A percentile compares a stretch with the other conserved stretches of the same genome.
Conservation (phyloP, 805 yeast species). For the Ogataea pignaliae region DNA sequence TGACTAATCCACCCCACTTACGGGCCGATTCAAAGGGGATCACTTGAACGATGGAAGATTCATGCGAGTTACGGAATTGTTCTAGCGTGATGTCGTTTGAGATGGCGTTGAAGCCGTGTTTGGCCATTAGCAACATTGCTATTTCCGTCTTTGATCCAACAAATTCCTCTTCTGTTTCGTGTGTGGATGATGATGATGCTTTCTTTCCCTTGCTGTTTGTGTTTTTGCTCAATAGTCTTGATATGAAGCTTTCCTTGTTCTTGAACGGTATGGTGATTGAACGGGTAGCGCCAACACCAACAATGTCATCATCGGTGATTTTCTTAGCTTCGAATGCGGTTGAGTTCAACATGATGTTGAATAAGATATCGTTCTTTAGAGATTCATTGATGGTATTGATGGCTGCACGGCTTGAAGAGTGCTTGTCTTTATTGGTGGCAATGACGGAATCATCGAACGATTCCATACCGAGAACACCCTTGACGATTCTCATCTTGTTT, state of each 20-base stretch:
- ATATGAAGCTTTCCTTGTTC: neutral
- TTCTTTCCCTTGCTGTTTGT: constrained; percentile 5
- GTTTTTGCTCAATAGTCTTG: neutral
- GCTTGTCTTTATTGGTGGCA: constrained; percentile 2
- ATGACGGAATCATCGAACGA: constrained; percentile 48
- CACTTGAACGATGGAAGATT: constrained; percentile 52
- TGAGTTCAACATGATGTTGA: constrained; percentile 73
- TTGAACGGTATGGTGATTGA: neutral
- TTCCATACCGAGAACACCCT: constrained; percentile 60
- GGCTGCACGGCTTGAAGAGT: neutral
- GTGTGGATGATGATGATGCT: constrained; percentile 74
- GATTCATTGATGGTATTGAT: constrained; percentile 8
- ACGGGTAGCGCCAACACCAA: constrained; percentile 3
- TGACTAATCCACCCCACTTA: constrained; percentile 87
- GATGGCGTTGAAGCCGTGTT: constrained; percentile 46
- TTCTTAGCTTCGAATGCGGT: constrained; percentile 78
- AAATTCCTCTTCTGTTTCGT: constrained; percentile 51
- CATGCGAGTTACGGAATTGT: constrained; percentile 33
- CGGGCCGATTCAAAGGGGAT: constrained; percentile 90
- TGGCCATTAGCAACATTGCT: constrained; percentile 72
- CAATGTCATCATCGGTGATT: constrained; percentile 14
- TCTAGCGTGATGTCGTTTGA: constrained; percentile 40
- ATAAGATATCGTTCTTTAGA: constrained; percentile 30
- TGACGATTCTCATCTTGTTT: constrained; percentile 86
- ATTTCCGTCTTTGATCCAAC: constrained; percentile 95